Percentiles rank a stretch among this genome's conserved stretches.
Evolutionary conservation across 306 rosid genomes (phyloP).

Genomic region (Hylodesmum podocarpum): DNA sequence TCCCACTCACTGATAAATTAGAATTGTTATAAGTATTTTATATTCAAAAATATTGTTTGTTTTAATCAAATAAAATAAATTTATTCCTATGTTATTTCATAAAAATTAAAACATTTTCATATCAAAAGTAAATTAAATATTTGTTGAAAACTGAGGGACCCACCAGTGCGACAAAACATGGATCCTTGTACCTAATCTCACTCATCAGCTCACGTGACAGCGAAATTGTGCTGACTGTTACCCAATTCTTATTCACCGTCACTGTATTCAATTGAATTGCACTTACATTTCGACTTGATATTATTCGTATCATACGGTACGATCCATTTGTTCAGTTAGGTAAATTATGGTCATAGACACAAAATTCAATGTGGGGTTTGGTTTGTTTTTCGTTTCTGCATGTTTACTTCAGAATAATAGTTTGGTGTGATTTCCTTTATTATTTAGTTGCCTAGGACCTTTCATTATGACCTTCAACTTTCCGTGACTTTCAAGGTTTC

Average conservation of each 20-base stretch:
- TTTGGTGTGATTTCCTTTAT: conserved; percentile 45
- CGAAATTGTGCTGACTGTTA: neutral
- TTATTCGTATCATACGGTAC: neutral
- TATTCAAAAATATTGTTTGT: no score
- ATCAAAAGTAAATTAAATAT: no score
- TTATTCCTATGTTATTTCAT: no score
- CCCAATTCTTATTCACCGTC: neutral
- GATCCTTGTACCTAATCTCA: neutral
- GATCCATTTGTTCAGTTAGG: conserved; percentile 3
- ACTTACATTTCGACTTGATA: neutral
- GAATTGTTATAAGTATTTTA: no score
- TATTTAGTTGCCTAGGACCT: conserved; percentile 45
- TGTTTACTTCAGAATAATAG: conserved; percentile 19
- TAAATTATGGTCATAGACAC: neutral
- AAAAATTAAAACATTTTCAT: no score
- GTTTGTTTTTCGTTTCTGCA: conserved; percentile 11
- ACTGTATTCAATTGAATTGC: neutral
- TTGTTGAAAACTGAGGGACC: no score
- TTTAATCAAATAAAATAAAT: no score
- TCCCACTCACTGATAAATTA: no score
- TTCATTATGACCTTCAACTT: conserved; percentile 51
- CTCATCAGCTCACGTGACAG: conserved; percentile 8
- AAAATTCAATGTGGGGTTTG: conserved; percentile 19
- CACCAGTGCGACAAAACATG: neutral
- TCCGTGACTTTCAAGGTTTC: conserved; percentile 57